Percentiles rank a stretch among this genome's conserved stretches.
phyloP scores from a whole-genome alignment of 2,329 filamentous ascomycete genomes.

The Ophiostoma sp. region DNA sequence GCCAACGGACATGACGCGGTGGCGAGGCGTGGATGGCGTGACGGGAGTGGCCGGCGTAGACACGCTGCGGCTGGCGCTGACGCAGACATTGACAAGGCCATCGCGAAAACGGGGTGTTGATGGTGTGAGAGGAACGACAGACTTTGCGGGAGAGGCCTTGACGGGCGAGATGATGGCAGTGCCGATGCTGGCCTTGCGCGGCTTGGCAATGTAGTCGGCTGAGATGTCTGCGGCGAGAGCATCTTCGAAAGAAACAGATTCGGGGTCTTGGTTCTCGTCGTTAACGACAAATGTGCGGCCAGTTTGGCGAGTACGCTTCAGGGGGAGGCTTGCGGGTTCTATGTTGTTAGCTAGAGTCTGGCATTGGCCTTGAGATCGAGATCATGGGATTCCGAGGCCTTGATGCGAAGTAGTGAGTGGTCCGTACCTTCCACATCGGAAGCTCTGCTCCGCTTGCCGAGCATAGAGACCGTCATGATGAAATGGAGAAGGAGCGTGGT shows the following conservation, averaged over 20 bases:
- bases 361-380: neutral
- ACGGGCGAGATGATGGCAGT: conserved; percentile 15
- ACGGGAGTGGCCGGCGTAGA: conserved; percentile 34
- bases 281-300: conserved; percentile 46
- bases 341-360: neutral
- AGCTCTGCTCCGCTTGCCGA: conserved; percentile 24
- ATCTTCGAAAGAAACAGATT: conserved; percentile 38
- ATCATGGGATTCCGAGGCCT: too few relatives aligned
- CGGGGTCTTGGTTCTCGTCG: conserved; percentile 63
- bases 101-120: conserved; percentile 74
- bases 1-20: conserved; percentile 72
- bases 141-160: conserved; percentile 17
- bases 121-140: conserved; percentile 55
- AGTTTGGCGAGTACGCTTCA: conserved; percentile 45
- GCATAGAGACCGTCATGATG: conserved; percentile 21
- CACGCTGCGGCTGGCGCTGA: conserved; percentile 34
- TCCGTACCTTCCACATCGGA: conserved; percentile 21
- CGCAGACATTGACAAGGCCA: conserved; percentile 41
- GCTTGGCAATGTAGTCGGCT: conserved; percentile 25
- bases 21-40: conserved; percentile 72
- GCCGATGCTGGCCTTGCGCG: conserved; percentile 22
- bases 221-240: conserved; percentile 31
- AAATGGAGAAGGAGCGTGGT: neutral
- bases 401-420: neutral
- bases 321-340: conserved; percentile 32